Base-by-base conservation (phyloP, 2,329 filamentous ascomycete genomes). In the Cercospora zeae-maydis region DNA sequence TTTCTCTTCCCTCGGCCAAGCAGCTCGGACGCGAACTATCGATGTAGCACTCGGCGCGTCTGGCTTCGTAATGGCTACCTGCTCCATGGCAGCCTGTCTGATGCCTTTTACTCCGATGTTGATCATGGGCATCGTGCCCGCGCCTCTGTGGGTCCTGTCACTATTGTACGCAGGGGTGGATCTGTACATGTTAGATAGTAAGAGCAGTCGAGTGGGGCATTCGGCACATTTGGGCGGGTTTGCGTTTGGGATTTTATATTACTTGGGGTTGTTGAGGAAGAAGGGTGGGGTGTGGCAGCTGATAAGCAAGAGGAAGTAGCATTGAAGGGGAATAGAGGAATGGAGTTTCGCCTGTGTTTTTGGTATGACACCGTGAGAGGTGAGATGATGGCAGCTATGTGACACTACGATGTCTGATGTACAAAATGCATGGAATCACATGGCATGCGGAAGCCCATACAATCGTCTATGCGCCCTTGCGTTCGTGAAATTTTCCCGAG, bases 151-250 rank as follows among this genome's bases (percentile, higher is more conserved):
- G 73, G 66, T 69, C 0, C 33, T 77, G 19, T 74, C 76, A 2
- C 58, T 65, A 0, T 74, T 70, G 1, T 81, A 77, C 65, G 74
- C 75, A 1, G 68, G 71, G 0, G 70, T 75, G 36, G 79, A 81
- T 68, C 69, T 74, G 1, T 79, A 74, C 63, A 74, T 73, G 63
- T 39, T 81, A 36, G 72, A 76, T 57, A 51, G 65, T 4, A 69
- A 63, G 9, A 21, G 13, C 21, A 72, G 67, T 16, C 62, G 55
- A 4, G 65, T 76, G 8, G 78, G 70, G 4, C 80, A 82, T 72
- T 72, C 75, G 16, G 80, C 78, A 7, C 80, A 82, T 73, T 59
- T 82, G 13, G 80, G 80, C 4, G 80, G 80, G 0, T 58, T 74
- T 19, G 71, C 71, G 0, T 80, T 78, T 67, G 80, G 80, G 0